Evolutionary conservation across 352 stramenopile genomes (phyloP).

Genomic region (Globisporangium nagaii): DNA sequence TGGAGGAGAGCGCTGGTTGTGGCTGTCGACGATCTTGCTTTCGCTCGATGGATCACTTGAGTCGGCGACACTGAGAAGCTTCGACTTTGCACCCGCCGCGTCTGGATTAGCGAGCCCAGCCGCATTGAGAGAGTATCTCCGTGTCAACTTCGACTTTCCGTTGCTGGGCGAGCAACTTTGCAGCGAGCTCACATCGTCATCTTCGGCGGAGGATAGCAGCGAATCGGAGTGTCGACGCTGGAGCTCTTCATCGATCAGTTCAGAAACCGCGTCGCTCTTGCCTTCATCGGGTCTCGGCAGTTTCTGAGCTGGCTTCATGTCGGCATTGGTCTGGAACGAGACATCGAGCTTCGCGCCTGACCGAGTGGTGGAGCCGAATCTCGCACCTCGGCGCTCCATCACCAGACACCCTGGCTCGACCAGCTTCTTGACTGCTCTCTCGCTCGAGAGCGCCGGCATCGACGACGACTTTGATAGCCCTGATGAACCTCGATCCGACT

Average conservation of each 20-base stretch:
- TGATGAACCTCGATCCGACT: constrained; percentile 10
- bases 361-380: neutral
- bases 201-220: neutral
- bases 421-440: constrained; percentile 19
- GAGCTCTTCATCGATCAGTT: neutral
- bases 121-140: neutral
- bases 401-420: constrained; percentile 30
- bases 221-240: constrained; percentile 7
- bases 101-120: neutral
- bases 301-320: neutral
- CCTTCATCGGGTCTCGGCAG: neutral
- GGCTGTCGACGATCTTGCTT: neutral
- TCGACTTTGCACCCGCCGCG: neutral
- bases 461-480: constrained; percentile 25
- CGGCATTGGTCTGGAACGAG: neutral
- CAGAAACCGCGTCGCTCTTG: neutral
- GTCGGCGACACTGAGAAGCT: neutral
- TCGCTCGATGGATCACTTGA: neutral
- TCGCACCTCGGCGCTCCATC: constrained; percentile 21
- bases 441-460: constrained; percentile 19
- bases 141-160: neutral
- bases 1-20: neutral
- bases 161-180: neutral
- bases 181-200: neutral
- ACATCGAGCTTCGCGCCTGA: neutral